These are phyloP conservation scores for Kernera saxatilis DNA, from an alignment of 345 rosid genomes.

Conservation along the genomic window DNA sequence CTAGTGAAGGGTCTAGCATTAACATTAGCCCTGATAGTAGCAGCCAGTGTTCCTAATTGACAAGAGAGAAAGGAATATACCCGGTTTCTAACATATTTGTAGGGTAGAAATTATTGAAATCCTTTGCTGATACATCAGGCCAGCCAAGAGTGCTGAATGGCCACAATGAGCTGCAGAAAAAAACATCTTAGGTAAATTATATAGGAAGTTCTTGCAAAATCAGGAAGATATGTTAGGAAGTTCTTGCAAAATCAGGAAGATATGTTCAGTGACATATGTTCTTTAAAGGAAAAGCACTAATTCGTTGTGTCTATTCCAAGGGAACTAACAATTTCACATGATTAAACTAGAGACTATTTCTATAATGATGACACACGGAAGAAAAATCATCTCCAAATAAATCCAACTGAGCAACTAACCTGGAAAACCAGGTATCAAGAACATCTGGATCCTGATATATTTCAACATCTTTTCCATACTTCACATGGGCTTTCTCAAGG, in stretches of 20 bases:
- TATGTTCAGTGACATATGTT: not conserved
- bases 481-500: slow-evolving; percentile 61
- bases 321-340: not conserved
- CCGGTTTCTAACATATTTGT: slow-evolving; percentile 96
- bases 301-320: not conserved
- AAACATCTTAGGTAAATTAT: slow-evolving; percentile 3
- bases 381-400: not conserved
- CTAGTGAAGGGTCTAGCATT: not conserved
- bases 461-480: slow-evolving; percentile 77
- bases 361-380: not conserved
- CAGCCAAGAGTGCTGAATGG: slow-evolving; percentile 99
- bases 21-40: slow-evolving; percentile 8
- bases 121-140: slow-evolving; percentile 77
- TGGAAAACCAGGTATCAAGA: slow-evolving; percentile 99
- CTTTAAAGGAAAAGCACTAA: not conserved
- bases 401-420: slow-evolving; percentile 42
- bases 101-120: slow-evolving; percentile 78
- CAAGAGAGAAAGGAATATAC: slow-evolving; percentile 36
- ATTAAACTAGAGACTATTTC: not conserved
- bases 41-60: not conserved
- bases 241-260: not conserved
- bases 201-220: not conserved
- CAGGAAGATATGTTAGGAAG: not conserved
- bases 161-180: slow-evolving; percentile 70
- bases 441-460: slow-evolving; percentile 97